Evolutionary conservation across 768 basidiomycete species (phyloP), one percentile per base, ranked within the genome.

Genomic region (Multifurca ochricompacta): DNA sequence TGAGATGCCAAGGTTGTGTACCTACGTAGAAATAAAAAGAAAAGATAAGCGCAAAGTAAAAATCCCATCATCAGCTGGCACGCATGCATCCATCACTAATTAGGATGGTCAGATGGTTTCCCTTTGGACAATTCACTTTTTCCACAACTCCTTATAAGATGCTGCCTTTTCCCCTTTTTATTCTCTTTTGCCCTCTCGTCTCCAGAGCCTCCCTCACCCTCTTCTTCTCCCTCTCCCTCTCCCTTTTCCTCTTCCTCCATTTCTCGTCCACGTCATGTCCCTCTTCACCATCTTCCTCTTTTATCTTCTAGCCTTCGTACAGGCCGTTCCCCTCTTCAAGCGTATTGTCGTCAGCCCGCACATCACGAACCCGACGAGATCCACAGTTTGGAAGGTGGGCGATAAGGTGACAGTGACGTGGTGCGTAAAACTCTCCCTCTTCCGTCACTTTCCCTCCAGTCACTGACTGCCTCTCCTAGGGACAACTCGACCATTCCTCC

Each of bases 331-430:
- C 28, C 19, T 27, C 27, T 31, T 28, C 21, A 53, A 53, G 51
- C 51, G 51, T 34, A 34, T 41, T 3, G 53, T 49, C 3, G 18
- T 42, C 30, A 25, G 3, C 6, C 77, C 78, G 2, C 56, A 57
- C 1, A 72, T 81, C 63, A 75, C 66, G 16, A 46, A 47, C 13
- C 80, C 79, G 28, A 51, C 45, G 11, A 37, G 32, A 3, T 53
- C 56, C 9, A 53, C 57, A 3, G 28, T 66, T 6, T 81, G 79
- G 80, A 10, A 37, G 9, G 51, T 62, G 34, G 71, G 73, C 34
- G 60, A 63, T 5, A 34, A 9, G 2, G 71, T 76, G 59, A 64
- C 63, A 19, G 73, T 82, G 58, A 63, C 62, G 42, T 82, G 80
- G 80, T 54, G 18, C 25, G 23, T 50, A 14, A 2, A 16, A 5